phyloP scores from a whole-genome alignment of 192 early-diverging fungal species.

The Entomortierella beljakovae region DNA sequence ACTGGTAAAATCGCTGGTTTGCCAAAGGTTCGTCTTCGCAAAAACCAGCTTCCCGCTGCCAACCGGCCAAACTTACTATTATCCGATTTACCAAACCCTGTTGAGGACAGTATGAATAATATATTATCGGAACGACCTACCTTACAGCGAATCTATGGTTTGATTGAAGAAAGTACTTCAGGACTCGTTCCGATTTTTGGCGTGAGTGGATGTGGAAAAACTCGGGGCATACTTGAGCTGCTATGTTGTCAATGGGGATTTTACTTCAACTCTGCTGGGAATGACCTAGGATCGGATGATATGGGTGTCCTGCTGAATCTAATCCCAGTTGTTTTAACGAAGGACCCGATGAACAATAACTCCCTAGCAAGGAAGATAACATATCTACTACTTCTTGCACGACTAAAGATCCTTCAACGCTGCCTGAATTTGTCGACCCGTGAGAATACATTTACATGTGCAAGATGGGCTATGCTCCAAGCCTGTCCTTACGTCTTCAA shows the following conservation, averaged over 20 bases:
- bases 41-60: not conserved
- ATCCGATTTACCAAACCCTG: constrained; percentile 19
- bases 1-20: constrained; percentile 15
- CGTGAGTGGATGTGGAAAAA: constrained; percentile 16
- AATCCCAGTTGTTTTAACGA: not conserved
- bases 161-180: too few species aligned
- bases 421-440: constrained; percentile 4
- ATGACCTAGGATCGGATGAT: constrained; percentile 18
- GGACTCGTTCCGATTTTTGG: too few species aligned
- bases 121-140: not conserved
- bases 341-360: not conserved
- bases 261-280: constrained; percentile 24
- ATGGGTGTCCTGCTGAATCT: not conserved
- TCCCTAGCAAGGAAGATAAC: not conserved
- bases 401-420: constrained; percentile 9
- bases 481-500: not conserved
- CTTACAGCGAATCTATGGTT: too few species aligned
- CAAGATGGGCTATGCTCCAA: not conserved
- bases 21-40: constrained; percentile 21
- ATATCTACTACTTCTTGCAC: constrained; percentile 10
- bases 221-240: constrained; percentile 21
- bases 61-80: constrained; percentile 20
- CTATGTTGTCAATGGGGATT: constrained; percentile 28
- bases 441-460: not conserved
- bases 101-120: not conserved